Evolutionary conservation across 192 early-diverging fungal species (phyloP).

Genomic region (Coemansia sp.): DNA sequence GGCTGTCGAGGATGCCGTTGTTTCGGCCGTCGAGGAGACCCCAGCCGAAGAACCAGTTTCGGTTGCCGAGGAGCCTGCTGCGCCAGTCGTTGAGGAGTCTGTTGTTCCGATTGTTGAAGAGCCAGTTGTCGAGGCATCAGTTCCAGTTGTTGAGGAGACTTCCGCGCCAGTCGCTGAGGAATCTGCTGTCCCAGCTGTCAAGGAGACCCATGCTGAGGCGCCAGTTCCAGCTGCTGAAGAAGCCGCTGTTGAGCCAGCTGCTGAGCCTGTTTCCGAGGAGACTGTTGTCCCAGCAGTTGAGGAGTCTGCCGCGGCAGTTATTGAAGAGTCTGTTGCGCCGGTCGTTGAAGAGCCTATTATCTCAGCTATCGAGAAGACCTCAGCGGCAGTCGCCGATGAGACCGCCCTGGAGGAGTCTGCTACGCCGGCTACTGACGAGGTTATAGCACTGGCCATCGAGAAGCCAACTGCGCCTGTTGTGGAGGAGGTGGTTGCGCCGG

Average conservation of each 20-base stretch:
- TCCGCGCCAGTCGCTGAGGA: not conserved
- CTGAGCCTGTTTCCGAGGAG: conserved; percentile 9
- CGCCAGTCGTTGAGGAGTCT: not conserved
- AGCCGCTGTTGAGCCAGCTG: not conserved
- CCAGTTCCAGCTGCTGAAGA: not conserved
- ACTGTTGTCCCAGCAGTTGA: not conserved
- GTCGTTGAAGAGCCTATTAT: too few relatives aligned
- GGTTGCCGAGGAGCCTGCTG: not conserved
- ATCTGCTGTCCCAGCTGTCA: not conserved
- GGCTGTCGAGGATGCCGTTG: not conserved
- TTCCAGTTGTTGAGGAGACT: not conserved
- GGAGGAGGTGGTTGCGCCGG: not conserved
- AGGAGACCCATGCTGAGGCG: not conserved
- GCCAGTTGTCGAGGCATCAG: not conserved
- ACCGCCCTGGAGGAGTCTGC: not conserved
- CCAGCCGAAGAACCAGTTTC: not conserved
- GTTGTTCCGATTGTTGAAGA: not conserved
- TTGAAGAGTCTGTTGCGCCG: not conserved
- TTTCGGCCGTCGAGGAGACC: not conserved
- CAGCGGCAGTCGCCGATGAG: not conserved
- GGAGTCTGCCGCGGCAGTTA: not conserved
- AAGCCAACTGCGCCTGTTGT: not conserved
- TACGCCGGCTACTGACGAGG: not conserved
- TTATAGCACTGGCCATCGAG: not conserved
- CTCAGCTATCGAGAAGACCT: not conserved